These are phyloP conservation scores for Ogataea methylovora DNA, from an alignment of 805 yeast species.

Conservation along the genomic window DNA sequence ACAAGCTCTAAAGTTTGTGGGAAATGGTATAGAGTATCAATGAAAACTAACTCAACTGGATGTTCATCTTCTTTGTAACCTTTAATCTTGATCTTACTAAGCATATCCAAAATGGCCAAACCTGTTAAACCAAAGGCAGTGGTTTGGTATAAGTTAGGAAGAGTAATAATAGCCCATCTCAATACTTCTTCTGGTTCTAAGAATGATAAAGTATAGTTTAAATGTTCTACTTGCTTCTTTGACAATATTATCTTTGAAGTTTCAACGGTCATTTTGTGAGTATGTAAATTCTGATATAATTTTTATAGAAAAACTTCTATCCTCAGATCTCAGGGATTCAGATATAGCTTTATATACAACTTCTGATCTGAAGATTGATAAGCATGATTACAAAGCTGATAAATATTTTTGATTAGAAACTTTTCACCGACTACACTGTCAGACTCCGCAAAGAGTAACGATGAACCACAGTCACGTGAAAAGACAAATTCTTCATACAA, in stretches of 20 bases:
- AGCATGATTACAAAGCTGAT: too few species aligned
- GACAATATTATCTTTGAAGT: neutral
- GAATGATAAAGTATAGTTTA: constrained; percentile 53
- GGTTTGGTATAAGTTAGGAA: constrained; percentile 80
- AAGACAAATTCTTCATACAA: too few species aligned
- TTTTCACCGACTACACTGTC: too few species aligned
- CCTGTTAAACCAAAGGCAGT: constrained; percentile 96
- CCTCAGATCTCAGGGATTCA: too few species aligned
- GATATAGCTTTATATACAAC: too few species aligned
- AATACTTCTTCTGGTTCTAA: constrained; percentile 66
- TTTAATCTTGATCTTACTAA: constrained; percentile 39
- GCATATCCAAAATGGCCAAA: constrained; percentile 76
- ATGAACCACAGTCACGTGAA: too few species aligned
- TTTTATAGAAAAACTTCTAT: too few species aligned
- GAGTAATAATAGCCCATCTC: constrained; percentile 75
- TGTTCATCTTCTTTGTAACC: constrained; percentile 15
- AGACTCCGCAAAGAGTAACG: too few species aligned
- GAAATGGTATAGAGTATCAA: constrained; percentile 90
- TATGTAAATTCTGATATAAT: too few species aligned
- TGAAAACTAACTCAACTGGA: constrained; percentile 69
- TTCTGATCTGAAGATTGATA: too few species aligned
- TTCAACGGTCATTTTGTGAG: neutral
- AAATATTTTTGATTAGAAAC: too few species aligned
- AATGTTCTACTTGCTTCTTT: constrained; percentile 46
- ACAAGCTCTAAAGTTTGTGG: constrained; percentile 86